phyloP scores from a whole-genome alignment of 176 grass and related monocot genomes.

The Oryza glumipatula region DNA sequence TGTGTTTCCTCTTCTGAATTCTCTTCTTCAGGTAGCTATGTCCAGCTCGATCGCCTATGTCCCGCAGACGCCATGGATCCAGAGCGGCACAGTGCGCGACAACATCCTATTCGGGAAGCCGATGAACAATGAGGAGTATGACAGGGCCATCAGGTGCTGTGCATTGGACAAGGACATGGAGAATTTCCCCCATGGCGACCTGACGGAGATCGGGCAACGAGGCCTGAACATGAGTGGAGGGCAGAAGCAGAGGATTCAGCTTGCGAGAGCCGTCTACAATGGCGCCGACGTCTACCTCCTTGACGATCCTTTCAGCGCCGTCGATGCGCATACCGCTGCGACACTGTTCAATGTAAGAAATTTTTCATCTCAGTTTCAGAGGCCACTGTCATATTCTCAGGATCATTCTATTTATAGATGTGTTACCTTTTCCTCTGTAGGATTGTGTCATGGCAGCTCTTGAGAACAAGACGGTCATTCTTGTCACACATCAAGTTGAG shows the following conservation, averaged over 20 bases:
- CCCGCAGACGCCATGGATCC: slow-evolving; percentile 79
- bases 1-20: not conserved
- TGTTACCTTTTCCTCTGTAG: slow-evolving; percentile 30
- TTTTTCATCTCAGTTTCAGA: not conserved
- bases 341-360: slow-evolving; percentile 71
- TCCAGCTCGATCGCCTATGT: slow-evolving; percentile 64
- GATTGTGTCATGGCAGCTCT: slow-evolving; percentile 74
- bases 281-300: slow-evolving; percentile 69
- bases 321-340: slow-evolving; percentile 74
- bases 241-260: slow-evolving; percentile 87
- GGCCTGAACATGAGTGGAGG: slow-evolving; percentile 88
- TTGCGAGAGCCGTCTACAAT: slow-evolving; percentile 68
- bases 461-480: slow-evolving; percentile 75
- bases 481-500: slow-evolving; percentile 93
- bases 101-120: slow-evolving; percentile 84
- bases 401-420: not conserved
- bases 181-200: slow-evolving; percentile 63
- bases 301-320: slow-evolving; percentile 82
- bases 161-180: slow-evolving; percentile 83
- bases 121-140: slow-evolving; percentile 55
- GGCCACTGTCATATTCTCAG: not conserved
- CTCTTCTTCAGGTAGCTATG: slow-evolving; percentile 56
- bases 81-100: slow-evolving; percentile 69
- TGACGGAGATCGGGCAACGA: slow-evolving; percentile 71
- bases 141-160: slow-evolving; percentile 64